Conservation (phyloP, 2,329 filamentous ascomycete species). For the Aspergillus proliferans region DNA sequence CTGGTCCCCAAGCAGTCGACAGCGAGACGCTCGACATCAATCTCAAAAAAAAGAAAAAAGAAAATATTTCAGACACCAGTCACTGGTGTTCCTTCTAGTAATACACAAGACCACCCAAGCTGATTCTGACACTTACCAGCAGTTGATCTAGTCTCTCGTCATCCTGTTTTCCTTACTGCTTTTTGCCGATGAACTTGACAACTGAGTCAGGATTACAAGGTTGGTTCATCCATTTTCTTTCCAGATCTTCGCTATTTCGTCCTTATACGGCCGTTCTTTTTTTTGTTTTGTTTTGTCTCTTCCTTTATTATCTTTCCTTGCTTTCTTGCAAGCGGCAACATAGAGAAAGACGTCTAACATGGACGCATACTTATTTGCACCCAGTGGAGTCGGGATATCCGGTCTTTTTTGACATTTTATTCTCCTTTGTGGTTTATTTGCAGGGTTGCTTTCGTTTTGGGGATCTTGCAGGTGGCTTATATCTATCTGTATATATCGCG, state of each 20-base stretch:
- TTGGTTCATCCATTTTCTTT: constrained; percentile 24
- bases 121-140: constrained; percentile 18
- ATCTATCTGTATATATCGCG: constrained; percentile 16
- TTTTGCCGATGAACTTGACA: constrained; percentile 10
- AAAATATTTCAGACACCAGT: constrained; percentile 1
- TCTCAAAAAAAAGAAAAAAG: constrained; percentile 6
- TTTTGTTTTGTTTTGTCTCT: constrained; percentile 1
- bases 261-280: neutral
- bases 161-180: constrained; percentile 1
- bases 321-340: neutral
- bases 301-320: neutral
- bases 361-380: neutral
- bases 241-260: constrained; percentile 12
- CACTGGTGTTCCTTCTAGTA: constrained; percentile 11
- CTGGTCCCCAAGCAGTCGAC: constrained; percentile 20
- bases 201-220: constrained; percentile 25
- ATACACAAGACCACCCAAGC: constrained; percentile 11
- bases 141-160: constrained; percentile 16
- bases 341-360: neutral
- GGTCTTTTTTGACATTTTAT: neutral
- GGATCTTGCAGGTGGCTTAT: constrained; percentile 3
- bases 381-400: neutral
- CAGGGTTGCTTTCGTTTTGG: constrained; percentile 3
- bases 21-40: neutral
- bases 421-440: neutral